Percentiles rank a stretch among this genome's conserved stretches.
These are phyloP conservation scores for Laburnicola sp. DNA, from an alignment of 2,329 filamentous ascomycete species.

Conservation along the genomic window DNA sequence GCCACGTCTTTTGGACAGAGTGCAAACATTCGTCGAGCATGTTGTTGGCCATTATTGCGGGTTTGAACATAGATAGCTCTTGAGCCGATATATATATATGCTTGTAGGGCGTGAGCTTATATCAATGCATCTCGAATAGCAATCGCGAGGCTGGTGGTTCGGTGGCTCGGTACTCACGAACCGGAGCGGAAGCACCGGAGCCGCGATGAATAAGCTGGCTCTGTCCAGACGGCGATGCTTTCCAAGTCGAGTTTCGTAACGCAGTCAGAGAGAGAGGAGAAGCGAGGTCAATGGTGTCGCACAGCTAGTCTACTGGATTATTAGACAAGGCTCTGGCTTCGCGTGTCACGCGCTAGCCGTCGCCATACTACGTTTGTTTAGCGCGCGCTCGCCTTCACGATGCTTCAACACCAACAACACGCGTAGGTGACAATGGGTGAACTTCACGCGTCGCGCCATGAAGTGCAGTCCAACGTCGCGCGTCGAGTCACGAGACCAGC, in stretches of 20 bases:
- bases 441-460: conserved; percentile 25
- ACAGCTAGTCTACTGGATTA: neutral
- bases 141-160: neutral
- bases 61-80: neutral
- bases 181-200: neutral
- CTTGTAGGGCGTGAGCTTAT: neutral
- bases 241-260: too few relatives aligned
- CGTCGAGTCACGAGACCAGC: conserved; percentile 27
- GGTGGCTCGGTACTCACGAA: neutral
- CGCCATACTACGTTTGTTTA: conserved; percentile 13
- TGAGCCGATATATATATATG: neutral
- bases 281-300: neutral
- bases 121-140: neutral
- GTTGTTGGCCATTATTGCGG: conserved; percentile 21
- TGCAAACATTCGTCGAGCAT: conserved; percentile 19
- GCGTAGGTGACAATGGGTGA: neutral
- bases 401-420: conserved; percentile 5
- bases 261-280: neutral
- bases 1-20: conserved; percentile 14
- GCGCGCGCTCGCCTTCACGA: conserved; percentile 6
- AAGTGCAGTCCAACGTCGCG: conserved; percentile 2
- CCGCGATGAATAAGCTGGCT: neutral
- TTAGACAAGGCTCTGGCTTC: neutral
- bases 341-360: conserved; percentile 30
- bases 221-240: too few relatives aligned